phyloP scores from a whole-genome alignment of 2,329 filamentous ascomycete genomes.

The Pseudophaeomoniella oleicola region DNA sequence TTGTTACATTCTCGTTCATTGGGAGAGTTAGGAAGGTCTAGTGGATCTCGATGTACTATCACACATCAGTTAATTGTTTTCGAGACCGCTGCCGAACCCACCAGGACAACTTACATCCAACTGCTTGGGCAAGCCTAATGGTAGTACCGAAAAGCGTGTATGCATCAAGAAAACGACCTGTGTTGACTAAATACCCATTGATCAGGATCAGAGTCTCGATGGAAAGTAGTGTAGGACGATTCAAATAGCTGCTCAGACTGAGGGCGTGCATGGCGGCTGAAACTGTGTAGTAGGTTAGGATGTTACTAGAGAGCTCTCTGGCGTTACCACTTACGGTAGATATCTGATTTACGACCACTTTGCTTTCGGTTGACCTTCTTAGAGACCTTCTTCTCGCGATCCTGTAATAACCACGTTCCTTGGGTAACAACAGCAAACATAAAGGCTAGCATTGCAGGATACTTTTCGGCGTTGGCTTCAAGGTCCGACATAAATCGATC shows the following conservation, averaged over 20 bases:
- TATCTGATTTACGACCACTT: slow-evolving; percentile 1
- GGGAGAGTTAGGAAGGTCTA: not conserved
- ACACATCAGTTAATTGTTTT: not conserved
- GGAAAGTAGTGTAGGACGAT: slow-evolving; percentile 2
- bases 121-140: slow-evolving; percentile 2
- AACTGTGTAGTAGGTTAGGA: slow-evolving; percentile 1
- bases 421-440: slow-evolving; percentile 2
- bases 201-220: slow-evolving; percentile 3
- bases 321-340: slow-evolving; percentile 1
- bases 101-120: slow-evolving; percentile 3
- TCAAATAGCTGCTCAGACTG: slow-evolving; percentile 3
- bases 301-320: not conserved
- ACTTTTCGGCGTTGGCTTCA: slow-evolving; percentile 1
- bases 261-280: slow-evolving; percentile 4
- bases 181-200: slow-evolving; percentile 2
- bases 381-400: not conserved
- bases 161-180: slow-evolving; percentile 3
- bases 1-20: slow-evolving; percentile 1
- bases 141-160: slow-evolving; percentile 4
- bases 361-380: not conserved
- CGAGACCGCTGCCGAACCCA: not conserved
- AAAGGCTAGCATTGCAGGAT: slow-evolving; percentile 3
- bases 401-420: not conserved
- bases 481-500: slow-evolving; percentile 1
- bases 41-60: slow-evolving; percentile 4